Conservation (phyloP, 139 green algal species). For the Coccomyxa sp. region DNA sequence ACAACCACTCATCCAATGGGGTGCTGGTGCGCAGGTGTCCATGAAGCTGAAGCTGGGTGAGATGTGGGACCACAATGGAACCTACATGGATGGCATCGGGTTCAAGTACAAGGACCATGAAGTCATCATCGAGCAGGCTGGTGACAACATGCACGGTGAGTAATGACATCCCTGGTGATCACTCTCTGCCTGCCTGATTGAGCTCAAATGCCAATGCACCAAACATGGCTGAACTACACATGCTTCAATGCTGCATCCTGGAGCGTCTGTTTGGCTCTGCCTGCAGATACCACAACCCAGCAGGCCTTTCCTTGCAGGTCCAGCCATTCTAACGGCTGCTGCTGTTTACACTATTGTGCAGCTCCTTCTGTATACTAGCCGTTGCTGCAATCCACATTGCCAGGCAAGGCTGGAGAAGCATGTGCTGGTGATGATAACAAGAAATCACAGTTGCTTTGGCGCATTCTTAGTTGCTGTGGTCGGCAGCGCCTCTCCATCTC, state of each 20-base stretch:
- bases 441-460: no score
- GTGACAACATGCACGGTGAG: neutral
- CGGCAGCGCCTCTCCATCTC: no score
- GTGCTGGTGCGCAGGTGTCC: neutral
- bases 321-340: neutral
- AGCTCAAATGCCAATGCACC: neutral
- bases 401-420: no score
- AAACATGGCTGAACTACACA: no score
- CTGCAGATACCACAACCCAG: neutral
- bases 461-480: no score
- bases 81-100: neutral
- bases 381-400: no score
- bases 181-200: neutral
- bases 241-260: no score
- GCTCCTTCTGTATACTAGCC: no score
- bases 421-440: no score
- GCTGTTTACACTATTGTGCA: neutral
- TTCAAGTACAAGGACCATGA: neutral
- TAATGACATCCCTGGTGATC: neutral
- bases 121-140: neutral
- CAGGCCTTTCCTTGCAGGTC: no score
- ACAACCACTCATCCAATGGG: no score
- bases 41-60: neutral
- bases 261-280: no score
- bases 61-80: constrained; percentile 6